Conservation (phyloP, 192 early-diverging fungal genomes). For the Coemansia sp. region DNA sequence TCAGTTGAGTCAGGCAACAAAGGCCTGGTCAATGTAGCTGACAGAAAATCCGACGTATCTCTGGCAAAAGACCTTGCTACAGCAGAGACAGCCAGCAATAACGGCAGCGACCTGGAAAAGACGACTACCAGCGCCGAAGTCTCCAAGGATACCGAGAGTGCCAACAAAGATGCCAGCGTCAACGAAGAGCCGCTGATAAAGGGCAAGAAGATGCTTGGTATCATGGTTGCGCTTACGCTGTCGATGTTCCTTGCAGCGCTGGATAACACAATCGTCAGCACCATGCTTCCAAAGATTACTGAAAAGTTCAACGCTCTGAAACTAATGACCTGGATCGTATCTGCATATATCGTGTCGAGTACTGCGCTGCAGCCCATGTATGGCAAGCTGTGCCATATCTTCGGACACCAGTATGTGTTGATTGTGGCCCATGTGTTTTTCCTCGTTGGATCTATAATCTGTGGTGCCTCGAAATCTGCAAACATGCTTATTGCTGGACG, state of each 20-base stretch:
- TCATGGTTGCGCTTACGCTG: conserved; percentile 50
- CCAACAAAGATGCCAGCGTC: background rate
- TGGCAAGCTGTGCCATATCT: conserved; percentile 79
- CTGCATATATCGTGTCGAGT: conserved; percentile 63
- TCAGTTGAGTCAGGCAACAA: no score
- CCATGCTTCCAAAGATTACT: conserved; percentile 61
- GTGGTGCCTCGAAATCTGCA: conserved; percentile 59
- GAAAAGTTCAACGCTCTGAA: conserved; percentile 60
- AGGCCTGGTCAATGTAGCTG: no score
- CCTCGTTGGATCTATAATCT: conserved; percentile 55
- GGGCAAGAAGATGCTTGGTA: conserved; percentile 38
- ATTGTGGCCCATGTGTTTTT: conserved; percentile 57
- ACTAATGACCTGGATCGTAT: conserved; percentile 75
- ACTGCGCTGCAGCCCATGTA: conserved; percentile 80
- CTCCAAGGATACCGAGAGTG: conserved; percentile 17
- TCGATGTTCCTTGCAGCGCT: conserved; percentile 62
- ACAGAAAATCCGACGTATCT: no score
- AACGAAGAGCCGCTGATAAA: conserved; percentile 17
- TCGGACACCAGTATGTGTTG: conserved; percentile 64
- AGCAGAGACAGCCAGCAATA: background rate
- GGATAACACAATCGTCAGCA: conserved; percentile 67
- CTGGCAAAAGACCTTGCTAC: background rate
- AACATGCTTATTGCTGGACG: conserved; percentile 71
- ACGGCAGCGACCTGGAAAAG: background rate
- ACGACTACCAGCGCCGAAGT: background rate